Conservation (phyloP, 116 monocot species). For the Thalassia testudinum region DNA sequence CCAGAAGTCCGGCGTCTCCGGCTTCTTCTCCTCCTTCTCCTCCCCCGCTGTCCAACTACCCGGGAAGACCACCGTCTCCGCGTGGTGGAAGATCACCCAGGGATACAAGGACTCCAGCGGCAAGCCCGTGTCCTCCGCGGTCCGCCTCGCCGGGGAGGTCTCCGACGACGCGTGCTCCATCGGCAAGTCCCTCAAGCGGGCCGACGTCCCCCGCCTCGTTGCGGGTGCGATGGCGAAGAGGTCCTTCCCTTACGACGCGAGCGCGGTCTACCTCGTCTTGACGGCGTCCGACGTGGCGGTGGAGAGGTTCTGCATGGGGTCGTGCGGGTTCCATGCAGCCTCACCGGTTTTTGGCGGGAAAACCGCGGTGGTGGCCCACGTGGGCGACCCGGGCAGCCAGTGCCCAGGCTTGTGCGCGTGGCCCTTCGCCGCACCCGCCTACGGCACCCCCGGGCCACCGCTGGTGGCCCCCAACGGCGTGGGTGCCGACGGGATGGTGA, state of each 20-base stretch:
- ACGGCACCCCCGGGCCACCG: background rate
- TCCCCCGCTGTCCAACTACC: no score
- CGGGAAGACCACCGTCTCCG: constrained; percentile 4
- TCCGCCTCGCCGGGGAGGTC: constrained; percentile 4
- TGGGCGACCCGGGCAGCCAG: no score
- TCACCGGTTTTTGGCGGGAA: no score
- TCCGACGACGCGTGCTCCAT: constrained; percentile 10
- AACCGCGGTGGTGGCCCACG: no score
- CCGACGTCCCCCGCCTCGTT: background rate
- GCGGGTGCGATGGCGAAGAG: background rate
- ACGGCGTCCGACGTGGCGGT: constrained; percentile 5
- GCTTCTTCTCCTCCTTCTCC: no score
- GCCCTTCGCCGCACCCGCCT: no score
- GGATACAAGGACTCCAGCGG: background rate
- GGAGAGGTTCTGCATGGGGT: constrained; percentile 9
- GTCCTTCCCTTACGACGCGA: no score
- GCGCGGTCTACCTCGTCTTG: constrained; percentile 1
- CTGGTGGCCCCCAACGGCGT: background rate
- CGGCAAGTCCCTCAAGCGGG: constrained; percentile 7
- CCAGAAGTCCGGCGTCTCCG: no score
- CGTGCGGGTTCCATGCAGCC: constrained; percentile 1
- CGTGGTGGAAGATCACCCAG: constrained; percentile 11
- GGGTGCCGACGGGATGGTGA: background rate
- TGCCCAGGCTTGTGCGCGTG: no score
- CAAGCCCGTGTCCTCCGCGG: no score